Conservation (phyloP, 1,284 basidiomycete species). For the Ustilago cynodontis region DNA sequence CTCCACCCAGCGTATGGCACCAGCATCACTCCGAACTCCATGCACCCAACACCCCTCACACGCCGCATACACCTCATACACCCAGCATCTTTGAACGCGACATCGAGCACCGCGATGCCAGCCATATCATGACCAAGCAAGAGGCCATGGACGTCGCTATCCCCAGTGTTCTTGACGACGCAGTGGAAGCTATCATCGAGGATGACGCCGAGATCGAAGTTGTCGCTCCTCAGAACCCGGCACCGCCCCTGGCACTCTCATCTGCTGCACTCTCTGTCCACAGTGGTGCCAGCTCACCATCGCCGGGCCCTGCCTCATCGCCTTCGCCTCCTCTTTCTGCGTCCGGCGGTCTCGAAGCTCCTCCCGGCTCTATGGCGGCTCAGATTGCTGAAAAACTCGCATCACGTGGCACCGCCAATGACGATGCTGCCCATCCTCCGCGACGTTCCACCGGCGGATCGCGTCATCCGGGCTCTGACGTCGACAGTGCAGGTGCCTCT, state of each 20-base stretch:
- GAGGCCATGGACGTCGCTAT: constrained; percentile 67
- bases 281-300: constrained; percentile 48
- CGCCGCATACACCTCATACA: constrained; percentile 22
- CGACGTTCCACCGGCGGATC: constrained; percentile 19
- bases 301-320: constrained; percentile 37
- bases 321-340: constrained; percentile 53
- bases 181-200: constrained; percentile 65
- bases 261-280: constrained; percentile 57
- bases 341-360: constrained; percentile 50
- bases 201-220: constrained; percentile 63
- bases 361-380: constrained; percentile 61
- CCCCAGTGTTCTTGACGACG: constrained; percentile 65
- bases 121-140: constrained; percentile 59
- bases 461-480: constrained; percentile 52
- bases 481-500: constrained; percentile 32
- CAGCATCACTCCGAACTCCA: constrained; percentile 22
- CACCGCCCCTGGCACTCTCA: constrained; percentile 53
- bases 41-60: constrained; percentile 19
- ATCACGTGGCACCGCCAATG: constrained; percentile 12
- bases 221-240: constrained; percentile 57
- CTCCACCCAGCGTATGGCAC: constrained; percentile 22
- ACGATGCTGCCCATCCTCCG: constrained; percentile 7
- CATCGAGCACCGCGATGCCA: constrained; percentile 64
- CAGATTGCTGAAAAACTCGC: constrained; percentile 61
- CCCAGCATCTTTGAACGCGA: constrained; percentile 67